Evolutionary conservation across 2,329 filamentous ascomycete species (phyloP).

Genomic region (Alternaria sp.): DNA sequence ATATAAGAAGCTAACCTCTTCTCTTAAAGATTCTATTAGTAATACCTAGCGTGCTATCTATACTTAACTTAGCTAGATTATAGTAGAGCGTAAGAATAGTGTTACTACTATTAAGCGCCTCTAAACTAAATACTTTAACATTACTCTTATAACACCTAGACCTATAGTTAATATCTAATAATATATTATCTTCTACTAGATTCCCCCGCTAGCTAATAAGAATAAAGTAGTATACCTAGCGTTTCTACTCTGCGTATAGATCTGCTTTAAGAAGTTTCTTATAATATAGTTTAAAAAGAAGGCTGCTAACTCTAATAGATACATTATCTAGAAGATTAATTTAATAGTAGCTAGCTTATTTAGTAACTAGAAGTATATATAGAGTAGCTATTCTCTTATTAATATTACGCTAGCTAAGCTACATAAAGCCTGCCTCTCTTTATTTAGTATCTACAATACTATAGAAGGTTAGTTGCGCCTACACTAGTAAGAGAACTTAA

Average conservation of each 20-base stretch:
- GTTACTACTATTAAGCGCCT: no score
- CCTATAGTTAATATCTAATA: no score
- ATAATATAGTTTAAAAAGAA: constrained; percentile 64
- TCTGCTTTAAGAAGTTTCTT: constrained; percentile 75
- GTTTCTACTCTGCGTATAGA: constrained; percentile 79
- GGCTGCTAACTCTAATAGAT: constrained; percentile 45
- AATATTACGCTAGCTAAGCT: constrained; percentile 90
- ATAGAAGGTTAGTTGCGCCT: constrained; percentile 56
- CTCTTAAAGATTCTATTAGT: no score
- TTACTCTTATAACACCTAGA: no score
- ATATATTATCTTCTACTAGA: no score
- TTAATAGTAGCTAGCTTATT: constrained; percentile 78
- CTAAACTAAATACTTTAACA: no score
- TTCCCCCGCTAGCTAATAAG: no score
- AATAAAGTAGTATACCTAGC: no score
- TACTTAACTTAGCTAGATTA: no score
- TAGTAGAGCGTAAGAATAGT: no score
- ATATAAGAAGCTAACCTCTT: constrained; percentile 31
- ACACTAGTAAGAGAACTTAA: no score
- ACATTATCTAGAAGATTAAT: constrained; percentile 75
- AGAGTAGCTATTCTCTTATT: constrained; percentile 71
- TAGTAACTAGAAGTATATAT: constrained; percentile 70
- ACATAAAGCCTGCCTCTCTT: constrained; percentile 76
- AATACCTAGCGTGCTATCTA: no score
- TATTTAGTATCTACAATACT: constrained; percentile 81